Conservation (phyloP, 495 filamentous ascomycete genomes). For the Penicillium macrosclerotiorum region DNA sequence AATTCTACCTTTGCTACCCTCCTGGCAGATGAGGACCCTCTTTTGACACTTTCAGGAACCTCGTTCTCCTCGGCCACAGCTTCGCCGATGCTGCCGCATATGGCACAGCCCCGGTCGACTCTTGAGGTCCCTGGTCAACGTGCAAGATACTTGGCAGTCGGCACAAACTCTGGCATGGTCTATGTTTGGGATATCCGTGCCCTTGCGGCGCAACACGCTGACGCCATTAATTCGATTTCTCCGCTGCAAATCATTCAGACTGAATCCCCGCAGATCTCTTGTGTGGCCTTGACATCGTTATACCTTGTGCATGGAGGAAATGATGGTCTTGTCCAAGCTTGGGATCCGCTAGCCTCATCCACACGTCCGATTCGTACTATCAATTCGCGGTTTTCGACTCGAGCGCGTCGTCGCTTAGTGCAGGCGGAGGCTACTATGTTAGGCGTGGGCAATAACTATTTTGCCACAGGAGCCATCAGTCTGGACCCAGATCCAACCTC, state of each 20-base stretch:
- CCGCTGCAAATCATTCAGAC: conserved; percentile 84
- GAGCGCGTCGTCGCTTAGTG: conserved; percentile 70
- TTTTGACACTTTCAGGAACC: conserved; percentile 53
- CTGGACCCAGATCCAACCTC: conserved; percentile 87
- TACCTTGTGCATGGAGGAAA: conserved; percentile 91
- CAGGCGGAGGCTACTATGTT: conserved; percentile 67
- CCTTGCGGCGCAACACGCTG: conserved; percentile 48
- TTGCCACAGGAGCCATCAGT: conserved; percentile 76
- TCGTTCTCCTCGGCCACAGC: conserved; percentile 59
- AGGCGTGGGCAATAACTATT: conserved; percentile 72
- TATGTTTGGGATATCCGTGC: conserved; percentile 83
- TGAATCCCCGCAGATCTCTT: conserved; percentile 84
- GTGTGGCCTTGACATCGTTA: conserved; percentile 79
- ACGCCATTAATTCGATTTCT: conserved; percentile 51
- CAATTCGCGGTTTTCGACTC: conserved; percentile 81
- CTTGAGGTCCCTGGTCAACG: conserved; percentile 75
- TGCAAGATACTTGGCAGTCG: conserved; percentile 75
- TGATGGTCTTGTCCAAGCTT: conserved; percentile 92
- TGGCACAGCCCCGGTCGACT: conserved; percentile 35
- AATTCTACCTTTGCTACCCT: conserved; percentile 67
- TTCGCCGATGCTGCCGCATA: conserved; percentile 54
- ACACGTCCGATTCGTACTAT: conserved; percentile 79
- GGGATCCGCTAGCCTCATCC: conserved; percentile 89
- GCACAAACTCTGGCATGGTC: conserved; percentile 74
- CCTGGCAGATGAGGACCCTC: conserved; percentile 73